phyloP scores from a whole-genome alignment of 805 yeast genomes.

The Schwanniomyces yamadae region DNA sequence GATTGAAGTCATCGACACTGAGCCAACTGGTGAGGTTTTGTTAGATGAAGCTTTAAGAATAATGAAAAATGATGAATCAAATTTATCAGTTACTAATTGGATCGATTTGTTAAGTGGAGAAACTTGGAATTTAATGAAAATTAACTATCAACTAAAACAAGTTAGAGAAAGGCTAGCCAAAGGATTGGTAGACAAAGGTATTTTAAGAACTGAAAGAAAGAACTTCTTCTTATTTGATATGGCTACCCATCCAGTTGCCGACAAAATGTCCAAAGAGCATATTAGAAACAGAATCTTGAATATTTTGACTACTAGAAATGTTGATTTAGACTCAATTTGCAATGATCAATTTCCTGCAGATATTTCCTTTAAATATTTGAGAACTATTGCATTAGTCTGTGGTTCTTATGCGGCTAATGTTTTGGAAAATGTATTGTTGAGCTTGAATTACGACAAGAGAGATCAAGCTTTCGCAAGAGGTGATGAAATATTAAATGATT shows the following conservation, averaged over 20 bases:
- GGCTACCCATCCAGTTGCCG: slow-evolving; percentile 98
- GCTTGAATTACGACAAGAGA: slow-evolving; percentile 79
- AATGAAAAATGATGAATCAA: slow-evolving; percentile 81
- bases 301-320: slow-evolving; percentile 69
- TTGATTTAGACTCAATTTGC: slow-evolving; percentile 40
- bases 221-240: slow-evolving; percentile 93
- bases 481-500: slow-evolving; percentile 84
- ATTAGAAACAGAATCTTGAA: slow-evolving; percentile 70
- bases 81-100: slow-evolving; percentile 83
- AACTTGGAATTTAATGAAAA: slow-evolving; percentile 95
- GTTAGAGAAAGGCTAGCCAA: slow-evolving; percentile 95
- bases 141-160: slow-evolving; percentile 92
- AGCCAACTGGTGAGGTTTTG: slow-evolving; percentile 91
- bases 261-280: slow-evolving; percentile 78
- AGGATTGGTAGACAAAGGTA: slow-evolving; percentile 96
- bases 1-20: slow-evolving; percentile 81
- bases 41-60: slow-evolving; percentile 89
- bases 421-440: slow-evolving; percentile 78
- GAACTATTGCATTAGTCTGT: slow-evolving; percentile 79
- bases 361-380: slow-evolving; percentile 65
- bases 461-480: slow-evolving; percentile 88
- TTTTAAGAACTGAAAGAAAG: slow-evolving; percentile 91
- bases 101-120: slow-evolving; percentile 91
- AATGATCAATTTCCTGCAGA: slow-evolving; percentile 66
- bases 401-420: slow-evolving; percentile 97